These are phyloP conservation scores for Arabidopsis thaliana DNA, from an alignment of 345 rosid genomes.

Conservation along the genomic window DNA sequence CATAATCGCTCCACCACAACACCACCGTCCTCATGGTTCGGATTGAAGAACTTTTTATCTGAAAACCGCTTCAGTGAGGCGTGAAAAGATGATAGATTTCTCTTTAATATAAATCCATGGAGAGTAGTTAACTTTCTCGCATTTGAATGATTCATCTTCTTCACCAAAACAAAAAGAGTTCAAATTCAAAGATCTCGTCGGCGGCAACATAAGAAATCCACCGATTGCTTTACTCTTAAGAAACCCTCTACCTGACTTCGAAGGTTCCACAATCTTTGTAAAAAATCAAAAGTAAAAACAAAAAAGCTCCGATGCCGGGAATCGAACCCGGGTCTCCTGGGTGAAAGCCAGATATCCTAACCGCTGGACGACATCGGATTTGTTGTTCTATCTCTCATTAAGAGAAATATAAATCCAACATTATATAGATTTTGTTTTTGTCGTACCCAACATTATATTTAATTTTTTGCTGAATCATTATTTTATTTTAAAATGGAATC, in stretches of 20 bases:
- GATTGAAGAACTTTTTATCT: conserved; percentile 52
- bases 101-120: conserved; percentile 19
- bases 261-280: neutral
- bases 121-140: conserved; percentile 23
- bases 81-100: conserved; percentile 36
- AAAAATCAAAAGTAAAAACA: neutral
- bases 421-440: too few species aligned
- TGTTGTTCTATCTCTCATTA: neutral
- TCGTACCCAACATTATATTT: neutral
- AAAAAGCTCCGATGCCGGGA: conserved; percentile 78
- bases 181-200: neutral
- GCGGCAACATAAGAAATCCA: neutral
- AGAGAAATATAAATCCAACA: rapidly evolving
- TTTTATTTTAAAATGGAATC: neutral
- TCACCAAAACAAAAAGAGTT: neutral
- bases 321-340: conserved; percentile 99
- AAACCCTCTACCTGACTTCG: neutral
- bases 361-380: conserved; percentile 96
- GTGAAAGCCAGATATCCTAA: conserved; percentile 96
- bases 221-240: too few species aligned
- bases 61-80: conserved; percentile 37
- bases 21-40: conserved; percentile 40
- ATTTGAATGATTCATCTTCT: conserved; percentile 31
- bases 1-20: conserved; percentile 55
- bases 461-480: neutral